phyloP scores from a whole-genome alignment of 768 basidiomycete species.

The Calocera viscosa region DNA sequence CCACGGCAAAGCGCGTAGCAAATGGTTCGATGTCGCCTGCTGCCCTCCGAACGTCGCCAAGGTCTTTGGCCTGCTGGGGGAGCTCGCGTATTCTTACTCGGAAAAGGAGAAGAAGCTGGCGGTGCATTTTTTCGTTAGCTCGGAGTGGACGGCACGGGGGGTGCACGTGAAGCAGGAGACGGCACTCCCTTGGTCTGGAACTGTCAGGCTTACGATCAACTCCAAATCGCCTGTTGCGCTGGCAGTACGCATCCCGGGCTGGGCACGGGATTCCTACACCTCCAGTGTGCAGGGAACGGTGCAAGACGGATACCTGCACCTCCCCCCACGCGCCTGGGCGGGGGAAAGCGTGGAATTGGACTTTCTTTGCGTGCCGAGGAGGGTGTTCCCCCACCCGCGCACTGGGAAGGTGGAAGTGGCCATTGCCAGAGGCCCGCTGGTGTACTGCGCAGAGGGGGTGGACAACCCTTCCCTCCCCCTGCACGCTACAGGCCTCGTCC shows the following conservation, averaged over 20 bases:
- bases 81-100: conserved; percentile 17
- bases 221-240: not conserved
- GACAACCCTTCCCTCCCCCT: conserved; percentile 13
- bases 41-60: conserved; percentile 20
- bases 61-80: conserved; percentile 14
- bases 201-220: conserved; percentile 7
- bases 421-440: conserved; percentile 17
- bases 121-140: conserved; percentile 17
- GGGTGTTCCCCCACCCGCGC: not conserved
- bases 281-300: not conserved
- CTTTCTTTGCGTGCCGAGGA: not conserved
- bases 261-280: conserved; percentile 1
- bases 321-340: conserved; percentile 15
- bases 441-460: conserved; percentile 19
- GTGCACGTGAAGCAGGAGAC: conserved; percentile 13
- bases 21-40: conserved; percentile 20
- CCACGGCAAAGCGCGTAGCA: conserved; percentile 13
- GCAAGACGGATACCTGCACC: conserved; percentile 10
- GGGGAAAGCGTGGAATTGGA: conserved; percentile 7
- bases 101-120: conserved; percentile 10
- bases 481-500: not conserved
- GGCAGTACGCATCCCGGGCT: conserved; percentile 13
- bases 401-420: conserved; percentile 11
- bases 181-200: conserved; percentile 15
- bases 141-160: not conserved